Percentiles rank a stretch among this genome's conserved stretches.
phyloP scores from a whole-genome alignment of 306 rosid species.

The Cicer yamashitae region DNA sequence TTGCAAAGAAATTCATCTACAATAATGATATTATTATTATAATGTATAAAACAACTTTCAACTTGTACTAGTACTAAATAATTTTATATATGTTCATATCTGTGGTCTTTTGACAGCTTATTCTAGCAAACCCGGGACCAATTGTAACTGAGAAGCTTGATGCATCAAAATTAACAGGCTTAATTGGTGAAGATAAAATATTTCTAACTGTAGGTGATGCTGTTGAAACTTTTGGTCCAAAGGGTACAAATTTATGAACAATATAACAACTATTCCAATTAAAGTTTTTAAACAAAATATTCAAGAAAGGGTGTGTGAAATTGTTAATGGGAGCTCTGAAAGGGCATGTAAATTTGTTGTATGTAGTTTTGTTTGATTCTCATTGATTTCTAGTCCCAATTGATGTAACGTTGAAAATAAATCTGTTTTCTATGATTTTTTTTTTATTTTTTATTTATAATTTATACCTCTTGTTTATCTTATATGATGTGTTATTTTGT shows the following conservation, averaged over 20 bases:
- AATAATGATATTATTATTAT: not conserved
- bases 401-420: conserved; percentile 8
- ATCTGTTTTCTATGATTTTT: not conserved
- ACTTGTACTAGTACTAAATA: not conserved
- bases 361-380: conserved; percentile 3
- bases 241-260: conserved; percentile 31
- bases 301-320: conserved; percentile 9
- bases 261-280: not conserved
- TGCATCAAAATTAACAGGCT: conserved; percentile 55
- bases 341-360: not conserved
- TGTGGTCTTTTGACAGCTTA: conserved; percentile 50
- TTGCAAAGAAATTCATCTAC: not conserved
- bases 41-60: not conserved
- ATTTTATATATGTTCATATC: not conserved
- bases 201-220: conserved; percentile 77
- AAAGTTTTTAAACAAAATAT: not conserved
- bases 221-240: conserved; percentile 54
- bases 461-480: not conserved
- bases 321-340: conserved; percentile 8
- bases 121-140: conserved; percentile 80
- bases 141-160: conserved; percentile 76
- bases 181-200: conserved; percentile 70
- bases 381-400: not conserved
- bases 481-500: not conserved
- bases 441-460: no score